Conservation (phyloP, 805 yeast genomes). For the Candida ponderosae region DNA sequence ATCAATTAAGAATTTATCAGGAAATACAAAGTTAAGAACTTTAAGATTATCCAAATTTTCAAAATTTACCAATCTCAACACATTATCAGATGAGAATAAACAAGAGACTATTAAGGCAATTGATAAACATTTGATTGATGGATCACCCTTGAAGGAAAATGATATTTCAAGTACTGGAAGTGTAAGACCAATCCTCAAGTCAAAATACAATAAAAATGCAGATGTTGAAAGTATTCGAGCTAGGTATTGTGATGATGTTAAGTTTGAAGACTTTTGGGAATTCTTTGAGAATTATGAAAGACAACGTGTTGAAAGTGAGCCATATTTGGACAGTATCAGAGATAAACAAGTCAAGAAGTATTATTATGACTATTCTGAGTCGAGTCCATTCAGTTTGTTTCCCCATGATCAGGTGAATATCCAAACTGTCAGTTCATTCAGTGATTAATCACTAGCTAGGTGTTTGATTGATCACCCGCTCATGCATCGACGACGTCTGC, state of each 20-base stretch:
- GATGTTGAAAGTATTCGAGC: conserved; percentile 29
- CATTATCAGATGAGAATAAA: neutral
- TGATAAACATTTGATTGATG: neutral
- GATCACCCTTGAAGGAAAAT: too few relatives aligned
- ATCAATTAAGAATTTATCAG: neutral
- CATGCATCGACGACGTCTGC: too few relatives aligned
- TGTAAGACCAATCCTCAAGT: conserved; percentile 30
- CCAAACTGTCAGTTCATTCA: too few relatives aligned
- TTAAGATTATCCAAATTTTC: neutral
- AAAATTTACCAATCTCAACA: neutral
- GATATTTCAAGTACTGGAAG: neutral
- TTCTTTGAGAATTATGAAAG: conserved; percentile 29
- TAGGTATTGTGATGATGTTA: conserved; percentile 29
- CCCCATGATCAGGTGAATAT: too few relatives aligned
- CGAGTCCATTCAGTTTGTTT: too few relatives aligned
- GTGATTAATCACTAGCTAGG: too few relatives aligned
- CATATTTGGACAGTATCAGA: conserved; percentile 24
- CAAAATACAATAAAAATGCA: conserved; percentile 24
- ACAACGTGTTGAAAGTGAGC: conserved; percentile 24
- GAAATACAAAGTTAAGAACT: neutral
- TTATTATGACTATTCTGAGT: too few relatives aligned
- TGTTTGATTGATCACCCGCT: too few relatives aligned
- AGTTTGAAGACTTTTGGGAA: conserved; percentile 26
- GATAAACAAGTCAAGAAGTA: conserved; percentile 30
- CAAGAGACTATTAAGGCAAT: neutral